Evolutionary conservation across 164 flowering plant genomes (phyloP).

Genomic region (Nymphaea colorata): DNA sequence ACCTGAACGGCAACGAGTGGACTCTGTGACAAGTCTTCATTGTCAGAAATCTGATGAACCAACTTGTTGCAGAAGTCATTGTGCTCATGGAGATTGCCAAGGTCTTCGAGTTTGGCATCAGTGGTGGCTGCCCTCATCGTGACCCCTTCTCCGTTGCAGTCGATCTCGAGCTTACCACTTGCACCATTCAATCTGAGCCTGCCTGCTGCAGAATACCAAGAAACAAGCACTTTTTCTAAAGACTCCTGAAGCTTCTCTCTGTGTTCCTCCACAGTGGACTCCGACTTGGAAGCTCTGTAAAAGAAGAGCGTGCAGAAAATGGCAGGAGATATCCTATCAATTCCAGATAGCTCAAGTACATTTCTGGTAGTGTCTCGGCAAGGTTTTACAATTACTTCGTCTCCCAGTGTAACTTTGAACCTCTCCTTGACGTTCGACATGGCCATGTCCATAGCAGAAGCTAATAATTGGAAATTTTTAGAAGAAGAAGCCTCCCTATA

Average conservation of each 20-base stretch:
- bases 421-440: not conserved
- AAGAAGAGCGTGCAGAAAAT: constrained; percentile 14
- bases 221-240: constrained; percentile 13
- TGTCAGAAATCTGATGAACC: constrained; percentile 11
- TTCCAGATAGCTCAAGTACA: constrained; percentile 14
- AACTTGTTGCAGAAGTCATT: constrained; percentile 16
- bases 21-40: constrained; percentile 10
- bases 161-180: constrained; percentile 19
- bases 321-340: constrained; percentile 21
- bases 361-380: constrained; percentile 8
- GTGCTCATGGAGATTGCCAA: constrained; percentile 18
- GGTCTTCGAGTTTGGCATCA: constrained; percentile 15
- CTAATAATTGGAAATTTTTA: constrained; percentile 4
- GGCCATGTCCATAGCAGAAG: not conserved
- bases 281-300: constrained; percentile 7
- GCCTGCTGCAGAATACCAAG: constrained; percentile 23
- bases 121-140: constrained; percentile 10
- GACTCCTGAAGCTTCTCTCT: constrained; percentile 8
- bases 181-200: constrained; percentile 14
- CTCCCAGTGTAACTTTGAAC: constrained; percentile 3
- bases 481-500: not conserved
- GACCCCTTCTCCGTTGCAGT: constrained; percentile 17
- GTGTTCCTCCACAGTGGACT: not conserved
- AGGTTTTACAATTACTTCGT: constrained; percentile 5
- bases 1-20: constrained; percentile 20